Conservation (phyloP, 2,329 filamentous ascomycete genomes). For the Ascochyta viciae-villosae region DNA sequence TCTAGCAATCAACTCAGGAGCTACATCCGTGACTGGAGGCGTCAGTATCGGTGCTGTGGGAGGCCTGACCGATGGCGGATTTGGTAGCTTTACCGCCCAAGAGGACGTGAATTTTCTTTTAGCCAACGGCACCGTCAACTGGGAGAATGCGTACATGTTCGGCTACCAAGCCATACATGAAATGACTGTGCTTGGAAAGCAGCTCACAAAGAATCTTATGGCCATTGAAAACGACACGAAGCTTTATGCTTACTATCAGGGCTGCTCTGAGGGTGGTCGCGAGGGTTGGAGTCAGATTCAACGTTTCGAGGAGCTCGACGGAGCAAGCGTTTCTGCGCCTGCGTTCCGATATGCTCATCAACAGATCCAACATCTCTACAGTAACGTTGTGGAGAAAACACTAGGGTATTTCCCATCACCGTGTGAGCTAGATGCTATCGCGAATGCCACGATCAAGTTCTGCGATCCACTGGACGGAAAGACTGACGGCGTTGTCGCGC, state of each 20-base stretch:
- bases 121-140: slow-evolving; percentile 59
- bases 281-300: slow-evolving; percentile 55
- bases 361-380: slow-evolving; percentile 54
- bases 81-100: slow-evolving; percentile 53
- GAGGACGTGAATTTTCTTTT: slow-evolving; percentile 40
- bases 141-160: slow-evolving; percentile 58
- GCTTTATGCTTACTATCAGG: slow-evolving; percentile 59
- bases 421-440: slow-evolving; percentile 59
- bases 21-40: not conserved
- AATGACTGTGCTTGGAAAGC: slow-evolving; percentile 58
- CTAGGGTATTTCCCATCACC: slow-evolving; percentile 53
- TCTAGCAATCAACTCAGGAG: slow-evolving; percentile 47
- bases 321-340: slow-evolving; percentile 54
- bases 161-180: slow-evolving; percentile 60
- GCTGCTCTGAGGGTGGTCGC: slow-evolving; percentile 61
- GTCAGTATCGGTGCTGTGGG: slow-evolving; percentile 29
- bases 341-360: slow-evolving; percentile 56
- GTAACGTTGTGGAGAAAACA: slow-evolving; percentile 50
- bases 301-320: slow-evolving; percentile 58
- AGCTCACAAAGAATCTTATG: slow-evolving; percentile 51
- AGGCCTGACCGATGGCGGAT: slow-evolving; percentile 59
- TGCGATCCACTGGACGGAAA: slow-evolving; percentile 65
- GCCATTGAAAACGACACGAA: slow-evolving; percentile 16
- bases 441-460: slow-evolving; percentile 61
- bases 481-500: slow-evolving; percentile 61